phyloP scores from a whole-genome alignment of 2,329 filamentous ascomycete species.

The Alternaria sp. region DNA sequence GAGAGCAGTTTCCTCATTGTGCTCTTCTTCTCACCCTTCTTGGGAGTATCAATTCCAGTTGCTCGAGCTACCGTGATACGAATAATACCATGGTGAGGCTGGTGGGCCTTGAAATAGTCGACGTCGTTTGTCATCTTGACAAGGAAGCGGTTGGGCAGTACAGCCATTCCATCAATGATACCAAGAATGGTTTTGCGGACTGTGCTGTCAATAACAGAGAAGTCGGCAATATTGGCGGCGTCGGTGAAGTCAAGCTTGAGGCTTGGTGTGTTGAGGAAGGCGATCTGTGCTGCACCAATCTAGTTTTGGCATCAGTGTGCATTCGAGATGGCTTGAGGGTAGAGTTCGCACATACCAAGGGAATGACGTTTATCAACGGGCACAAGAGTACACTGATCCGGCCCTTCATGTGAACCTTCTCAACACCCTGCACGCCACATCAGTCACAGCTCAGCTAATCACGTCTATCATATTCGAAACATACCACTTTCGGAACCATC shows the following conservation, averaged over 20 bases:
- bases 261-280: slow-evolving; percentile 59
- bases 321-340: background rate
- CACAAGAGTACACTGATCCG: slow-evolving; percentile 56
- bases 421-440: slow-evolving; percentile 51
- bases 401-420: slow-evolving; percentile 56
- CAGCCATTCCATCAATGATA: slow-evolving; percentile 57
- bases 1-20: slow-evolving; percentile 51
- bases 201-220: slow-evolving; percentile 51
- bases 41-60: slow-evolving; percentile 49
- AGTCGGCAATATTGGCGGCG: slow-evolving; percentile 57
- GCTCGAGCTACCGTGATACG: slow-evolving; percentile 57
- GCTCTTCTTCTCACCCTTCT: slow-evolving; percentile 47
- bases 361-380: slow-evolving; percentile 57
- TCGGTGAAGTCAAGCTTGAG: slow-evolving; percentile 60
- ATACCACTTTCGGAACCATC: slow-evolving; percentile 55
- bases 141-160: slow-evolving; percentile 60
- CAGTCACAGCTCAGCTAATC: background rate
- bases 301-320: slow-evolving; percentile 27
- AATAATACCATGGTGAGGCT: slow-evolving; percentile 54
- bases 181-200: slow-evolving; percentile 57
- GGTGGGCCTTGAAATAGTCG: slow-evolving; percentile 60
- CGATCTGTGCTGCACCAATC: slow-evolving; percentile 59
- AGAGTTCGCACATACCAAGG: slow-evolving; percentile 49
- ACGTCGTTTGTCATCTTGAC: slow-evolving; percentile 58
- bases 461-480: background rate